A percentile compares a stretch with the other conserved stretches of the same genome.
These are phyloP conservation scores for Syncephalastrum racemosum DNA, from an alignment of 371 early-diverging fungal genomes.

Conservation along the genomic window DNA sequence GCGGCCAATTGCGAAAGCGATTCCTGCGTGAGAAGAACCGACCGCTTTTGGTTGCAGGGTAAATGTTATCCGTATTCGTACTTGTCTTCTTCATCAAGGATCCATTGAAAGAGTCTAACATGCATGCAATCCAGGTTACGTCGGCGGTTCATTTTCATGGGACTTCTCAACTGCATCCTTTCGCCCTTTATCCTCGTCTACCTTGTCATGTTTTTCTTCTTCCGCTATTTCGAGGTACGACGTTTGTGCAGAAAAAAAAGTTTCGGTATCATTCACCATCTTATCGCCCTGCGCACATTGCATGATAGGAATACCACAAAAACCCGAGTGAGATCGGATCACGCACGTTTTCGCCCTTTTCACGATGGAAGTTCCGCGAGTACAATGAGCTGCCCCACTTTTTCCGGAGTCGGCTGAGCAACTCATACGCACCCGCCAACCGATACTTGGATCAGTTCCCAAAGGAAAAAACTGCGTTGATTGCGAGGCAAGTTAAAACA, in stretches of 20 bases:
- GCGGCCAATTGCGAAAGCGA: slow-evolving; percentile 78
- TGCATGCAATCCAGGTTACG: slow-evolving; percentile 56
- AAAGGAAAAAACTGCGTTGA: slow-evolving; percentile 71
- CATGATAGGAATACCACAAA: slow-evolving; percentile 77
- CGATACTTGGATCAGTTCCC: slow-evolving; percentile 91
- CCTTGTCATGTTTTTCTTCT: slow-evolving; percentile 83
- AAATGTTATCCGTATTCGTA: slow-evolving; percentile 17
- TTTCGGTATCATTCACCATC: too few relatives aligned
- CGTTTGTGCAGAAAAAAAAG: not conserved
- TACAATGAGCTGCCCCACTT: slow-evolving; percentile 96
- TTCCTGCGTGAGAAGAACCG: slow-evolving; percentile 73
- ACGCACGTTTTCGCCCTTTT: slow-evolving; percentile 84
- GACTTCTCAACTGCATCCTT: slow-evolving; percentile 76
- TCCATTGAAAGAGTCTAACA: too few relatives aligned
- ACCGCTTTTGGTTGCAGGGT: slow-evolving; percentile 61
- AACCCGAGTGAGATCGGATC: slow-evolving; percentile 83
- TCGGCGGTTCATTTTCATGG: slow-evolving; percentile 87
- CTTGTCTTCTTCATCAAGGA: not conserved
- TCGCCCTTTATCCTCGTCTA: slow-evolving; percentile 88
- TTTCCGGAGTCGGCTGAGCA: slow-evolving; percentile 75
- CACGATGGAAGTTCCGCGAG: slow-evolving; percentile 92
- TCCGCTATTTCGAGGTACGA: slow-evolving; percentile 91
- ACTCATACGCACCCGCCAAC: slow-evolving; percentile 71
- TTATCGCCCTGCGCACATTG: not conserved
- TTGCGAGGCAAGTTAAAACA: slow-evolving; percentile 73